Percentiles rank a stretch among this genome's conserved stretches.
phyloP scores from a whole-genome alignment of 306 rosid species.

The Cucurbita argyrosperma region DNA sequence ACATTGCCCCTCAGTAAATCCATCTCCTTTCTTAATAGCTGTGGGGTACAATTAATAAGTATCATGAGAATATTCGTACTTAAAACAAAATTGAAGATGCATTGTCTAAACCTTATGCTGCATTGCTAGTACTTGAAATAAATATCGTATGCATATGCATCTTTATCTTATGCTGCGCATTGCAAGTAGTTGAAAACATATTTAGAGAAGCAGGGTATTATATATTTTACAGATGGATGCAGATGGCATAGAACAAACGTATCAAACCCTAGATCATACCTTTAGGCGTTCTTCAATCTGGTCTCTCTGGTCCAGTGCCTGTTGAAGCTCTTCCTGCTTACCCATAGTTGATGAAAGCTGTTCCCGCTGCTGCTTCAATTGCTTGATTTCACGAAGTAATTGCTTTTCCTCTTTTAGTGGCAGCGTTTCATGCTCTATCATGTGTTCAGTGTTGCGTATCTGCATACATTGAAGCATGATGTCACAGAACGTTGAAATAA shows the following conservation, averaged over 20 bases:
- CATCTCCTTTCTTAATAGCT: constrained; percentile 46
- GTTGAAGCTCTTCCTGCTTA: constrained; percentile 46
- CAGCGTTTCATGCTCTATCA: constrained; percentile 65
- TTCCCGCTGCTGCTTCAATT: constrained; percentile 56
- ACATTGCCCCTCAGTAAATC: constrained; percentile 47
- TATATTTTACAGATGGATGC: background rate
- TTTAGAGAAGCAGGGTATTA: background rate
- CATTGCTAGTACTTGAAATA: constrained; percentile 1
- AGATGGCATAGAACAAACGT: background rate
- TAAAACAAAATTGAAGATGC: background rate
- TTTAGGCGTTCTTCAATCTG: constrained; percentile 43
- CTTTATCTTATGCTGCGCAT: background rate
- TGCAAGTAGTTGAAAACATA: background rate
- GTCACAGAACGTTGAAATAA: background rate
- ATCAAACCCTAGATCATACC: constrained; percentile 22
- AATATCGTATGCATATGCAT: background rate
- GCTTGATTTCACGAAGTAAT: constrained; percentile 61
- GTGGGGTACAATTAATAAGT: constrained; percentile 17
- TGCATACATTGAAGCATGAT: constrained; percentile 7
- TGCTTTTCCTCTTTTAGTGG: constrained; percentile 71
- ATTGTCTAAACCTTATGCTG: background rate
- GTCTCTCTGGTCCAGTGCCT: constrained; percentile 38
- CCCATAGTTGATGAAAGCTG: constrained; percentile 41
- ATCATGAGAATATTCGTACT: background rate
- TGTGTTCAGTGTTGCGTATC: constrained; percentile 65